A percentile compares a stretch with the other conserved stretches of the same genome.
Evolutionary conservation across 352 stramenopile genomes (phyloP).

Genomic region (Blastocystis sp.): DNA sequence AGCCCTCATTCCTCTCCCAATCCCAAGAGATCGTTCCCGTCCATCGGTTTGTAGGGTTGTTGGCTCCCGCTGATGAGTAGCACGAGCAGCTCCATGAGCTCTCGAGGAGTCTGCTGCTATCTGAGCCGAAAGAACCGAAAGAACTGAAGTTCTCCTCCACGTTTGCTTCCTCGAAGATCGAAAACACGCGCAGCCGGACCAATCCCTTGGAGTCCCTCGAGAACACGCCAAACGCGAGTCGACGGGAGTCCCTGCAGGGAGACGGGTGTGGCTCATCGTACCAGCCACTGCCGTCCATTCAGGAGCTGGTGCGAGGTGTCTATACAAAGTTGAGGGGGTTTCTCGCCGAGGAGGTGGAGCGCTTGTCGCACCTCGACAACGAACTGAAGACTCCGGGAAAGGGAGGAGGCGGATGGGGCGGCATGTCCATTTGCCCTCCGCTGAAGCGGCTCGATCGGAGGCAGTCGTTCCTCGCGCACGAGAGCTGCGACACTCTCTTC

Average conservation of each 20-base stretch:
- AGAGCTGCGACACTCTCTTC: neutral
- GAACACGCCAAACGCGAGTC: neutral
- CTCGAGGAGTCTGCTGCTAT: neutral
- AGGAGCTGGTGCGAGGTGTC: neutral
- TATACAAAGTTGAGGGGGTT: neutral
- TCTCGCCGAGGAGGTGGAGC: neutral
- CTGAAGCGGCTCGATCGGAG: slow-evolving; percentile 18
- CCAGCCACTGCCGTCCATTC: neutral
- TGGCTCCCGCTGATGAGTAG: neutral
- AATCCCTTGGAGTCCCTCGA: slow-evolving; percentile 38
- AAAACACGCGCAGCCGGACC: slow-evolving; percentile 13
- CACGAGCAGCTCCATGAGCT: slow-evolving; percentile 26
- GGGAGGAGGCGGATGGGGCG: neutral
- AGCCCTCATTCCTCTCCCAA: slow-evolving; percentile 29
- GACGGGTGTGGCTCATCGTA: neutral
- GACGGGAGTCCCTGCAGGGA: neutral
- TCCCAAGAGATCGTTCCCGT: slow-evolving; percentile 23
- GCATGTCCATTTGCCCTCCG: neutral
- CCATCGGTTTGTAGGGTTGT: slow-evolving; percentile 25
- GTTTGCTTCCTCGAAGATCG: neutral
- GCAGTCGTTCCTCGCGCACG: neutral
- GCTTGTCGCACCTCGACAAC: neutral
- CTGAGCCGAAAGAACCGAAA: neutral
- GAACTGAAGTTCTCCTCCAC: neutral
- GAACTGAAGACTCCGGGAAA: neutral